Evolutionary conservation across 139 green algal species (phyloP).

Genomic region (Diplosphaera chodatii): DNA sequence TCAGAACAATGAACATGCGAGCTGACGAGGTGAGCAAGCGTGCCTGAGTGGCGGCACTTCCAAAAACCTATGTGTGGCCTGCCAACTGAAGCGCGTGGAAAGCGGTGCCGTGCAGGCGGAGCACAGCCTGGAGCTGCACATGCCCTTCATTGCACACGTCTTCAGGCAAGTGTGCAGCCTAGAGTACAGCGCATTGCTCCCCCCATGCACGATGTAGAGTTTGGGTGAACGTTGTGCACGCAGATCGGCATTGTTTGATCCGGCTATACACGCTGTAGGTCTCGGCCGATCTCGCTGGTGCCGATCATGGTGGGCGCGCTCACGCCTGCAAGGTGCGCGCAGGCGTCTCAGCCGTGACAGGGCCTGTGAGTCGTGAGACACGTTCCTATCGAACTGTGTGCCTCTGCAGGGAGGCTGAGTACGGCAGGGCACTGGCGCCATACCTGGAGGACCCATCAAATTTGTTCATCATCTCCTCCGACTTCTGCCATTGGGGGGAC

Average conservation of each 20-base stretch:
- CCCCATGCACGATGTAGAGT: not conserved
- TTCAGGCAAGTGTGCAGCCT: constrained; percentile 37
- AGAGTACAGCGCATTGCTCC: not conserved
- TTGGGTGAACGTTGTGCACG: too few species aligned
- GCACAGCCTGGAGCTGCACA: constrained; percentile 94
- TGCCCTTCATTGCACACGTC: constrained; percentile 74
- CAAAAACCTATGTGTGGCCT: too few species aligned
- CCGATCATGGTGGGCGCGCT: constrained; percentile 93
- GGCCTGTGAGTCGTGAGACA: too few species aligned
- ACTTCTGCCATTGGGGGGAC: constrained; percentile 96
- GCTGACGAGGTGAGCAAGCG: constrained; percentile 84
- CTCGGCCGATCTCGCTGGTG: constrained; percentile 64
- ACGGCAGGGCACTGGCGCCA: constrained; percentile 66
- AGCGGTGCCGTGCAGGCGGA: constrained; percentile 65
- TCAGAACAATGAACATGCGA: constrained; percentile 63
- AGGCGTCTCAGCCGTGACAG: too few species aligned
- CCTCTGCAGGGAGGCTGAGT: constrained; percentile 62
- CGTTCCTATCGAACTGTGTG: too few species aligned
- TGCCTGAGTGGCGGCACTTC: too few species aligned
- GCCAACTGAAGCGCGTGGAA: not conserved
- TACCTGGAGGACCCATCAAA: constrained; percentile 82
- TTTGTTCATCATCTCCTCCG: constrained; percentile 85
- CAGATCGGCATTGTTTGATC: too few species aligned
- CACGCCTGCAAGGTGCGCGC: constrained; percentile 37
- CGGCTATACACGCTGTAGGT: constrained; percentile 13